Conservation (phyloP, 768 basidiomycete genomes). For the Macrocybe gigantea region DNA sequence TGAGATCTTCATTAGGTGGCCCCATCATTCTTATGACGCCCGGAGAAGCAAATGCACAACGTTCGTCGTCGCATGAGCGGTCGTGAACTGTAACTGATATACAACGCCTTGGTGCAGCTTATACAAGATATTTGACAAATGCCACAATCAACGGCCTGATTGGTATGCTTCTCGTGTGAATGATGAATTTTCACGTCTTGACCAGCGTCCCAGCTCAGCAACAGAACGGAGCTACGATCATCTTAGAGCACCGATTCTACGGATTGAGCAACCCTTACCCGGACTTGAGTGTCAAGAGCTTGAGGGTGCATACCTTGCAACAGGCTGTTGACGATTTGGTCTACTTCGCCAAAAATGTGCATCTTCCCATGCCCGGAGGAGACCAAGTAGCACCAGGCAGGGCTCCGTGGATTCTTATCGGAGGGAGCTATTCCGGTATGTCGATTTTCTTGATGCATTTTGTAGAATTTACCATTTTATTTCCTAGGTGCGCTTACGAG, state of each 20-base stretch:
- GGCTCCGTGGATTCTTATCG: conserved; percentile 44
- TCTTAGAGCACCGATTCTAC: conserved; percentile 72
- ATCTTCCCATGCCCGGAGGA: conserved; percentile 63
- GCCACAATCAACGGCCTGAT: conserved; percentile 56
- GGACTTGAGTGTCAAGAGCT: conserved; percentile 52
- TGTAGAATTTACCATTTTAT: neutral
- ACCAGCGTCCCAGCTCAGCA: conserved; percentile 42
- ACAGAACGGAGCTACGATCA: conserved; percentile 54
- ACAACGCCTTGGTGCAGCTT: conserved; percentile 24
- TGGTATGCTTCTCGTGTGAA: conserved; percentile 15
- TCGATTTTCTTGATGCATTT: neutral
- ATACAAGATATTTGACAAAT: conserved; percentile 58
- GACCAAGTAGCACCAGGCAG: conserved; percentile 51
- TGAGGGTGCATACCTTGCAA: conserved; percentile 59
- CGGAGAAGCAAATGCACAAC: conserved; percentile 55
- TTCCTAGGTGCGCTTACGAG: conserved; percentile 33
- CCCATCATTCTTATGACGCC: conserved; percentile 64
- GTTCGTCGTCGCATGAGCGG: conserved; percentile 6
- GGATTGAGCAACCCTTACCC: conserved; percentile 68
- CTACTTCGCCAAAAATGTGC: conserved; percentile 62
- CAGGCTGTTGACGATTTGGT: conserved; percentile 71
- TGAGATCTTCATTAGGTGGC: conserved; percentile 31
- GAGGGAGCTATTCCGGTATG: conserved; percentile 45
- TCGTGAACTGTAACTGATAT: no score
- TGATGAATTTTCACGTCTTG: neutral